These are phyloP conservation scores for Cercospora zeae-maydis DNA, from an alignment of 2,329 filamentous ascomycete species.

Conservation along the genomic window DNA sequence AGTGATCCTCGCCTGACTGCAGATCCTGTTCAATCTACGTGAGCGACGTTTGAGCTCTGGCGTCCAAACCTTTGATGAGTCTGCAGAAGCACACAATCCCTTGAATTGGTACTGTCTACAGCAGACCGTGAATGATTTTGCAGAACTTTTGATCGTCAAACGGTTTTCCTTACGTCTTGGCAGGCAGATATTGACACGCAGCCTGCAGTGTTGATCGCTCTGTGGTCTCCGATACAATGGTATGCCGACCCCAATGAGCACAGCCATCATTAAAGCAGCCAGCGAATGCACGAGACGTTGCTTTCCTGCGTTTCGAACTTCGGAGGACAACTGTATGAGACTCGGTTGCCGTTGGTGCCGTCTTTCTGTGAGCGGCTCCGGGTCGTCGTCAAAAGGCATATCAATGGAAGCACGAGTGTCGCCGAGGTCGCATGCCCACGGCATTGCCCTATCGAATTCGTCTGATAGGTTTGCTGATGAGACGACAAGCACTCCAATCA, in stretches of 20 bases:
- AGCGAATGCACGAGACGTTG: background rate
- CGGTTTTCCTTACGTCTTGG: too few relatives aligned
- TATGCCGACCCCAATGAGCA: background rate
- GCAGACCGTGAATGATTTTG: too few relatives aligned
- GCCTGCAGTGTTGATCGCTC: background rate
- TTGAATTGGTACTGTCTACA: too few relatives aligned
- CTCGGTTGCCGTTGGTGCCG: background rate
- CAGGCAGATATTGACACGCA: too few relatives aligned
- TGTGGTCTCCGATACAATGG: background rate
- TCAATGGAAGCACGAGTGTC: background rate
- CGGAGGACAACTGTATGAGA: background rate
- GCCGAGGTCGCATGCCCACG: background rate
- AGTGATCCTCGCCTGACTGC: too few relatives aligned
- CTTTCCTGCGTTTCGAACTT: background rate
- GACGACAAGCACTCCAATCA: background rate
- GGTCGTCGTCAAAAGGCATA: background rate
- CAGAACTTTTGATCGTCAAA: too few relatives aligned
- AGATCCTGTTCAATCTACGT: too few relatives aligned
- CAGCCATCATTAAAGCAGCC: background rate
- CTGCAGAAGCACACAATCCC: too few relatives aligned
- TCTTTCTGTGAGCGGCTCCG: background rate
- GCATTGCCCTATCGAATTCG: background rate
- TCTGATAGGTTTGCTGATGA: background rate
- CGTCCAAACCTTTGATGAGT: too few relatives aligned
- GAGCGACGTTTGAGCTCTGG: too few relatives aligned